Base-by-base conservation (phyloP, 352 stramenopile species). In the Phytophthora pistaciae region DNA sequence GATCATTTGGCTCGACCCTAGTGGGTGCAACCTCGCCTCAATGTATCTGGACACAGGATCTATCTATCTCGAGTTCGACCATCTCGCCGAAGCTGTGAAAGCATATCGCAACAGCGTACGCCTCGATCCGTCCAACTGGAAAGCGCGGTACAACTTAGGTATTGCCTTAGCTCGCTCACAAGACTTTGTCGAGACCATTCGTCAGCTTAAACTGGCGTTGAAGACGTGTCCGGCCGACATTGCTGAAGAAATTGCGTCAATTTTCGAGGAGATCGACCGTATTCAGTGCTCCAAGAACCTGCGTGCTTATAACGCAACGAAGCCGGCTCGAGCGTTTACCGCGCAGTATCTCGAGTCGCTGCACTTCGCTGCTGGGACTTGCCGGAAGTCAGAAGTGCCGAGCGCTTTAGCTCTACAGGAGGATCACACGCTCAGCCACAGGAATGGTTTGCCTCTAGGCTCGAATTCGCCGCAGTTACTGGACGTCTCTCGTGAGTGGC, bases 21-120 rank as follows among this genome's bases (percentile, higher is more conserved):
- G 29, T 31, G 73, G 60, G 7, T 78, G 74, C 16, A 60, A 72
- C 16, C 60, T 89, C 27, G 60, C 74, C 11, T 65, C 61, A 18
- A 53, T 90, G 23, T 85, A 82, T 64, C 70, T 90, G 56, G 87
- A 92, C 29, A 55, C 64, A 36, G 84, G 84, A 6, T 87, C 80
- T 3, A 83, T 90, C 36, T 92, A 90, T 23, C 65, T 92, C 13
- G 66, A 52, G 5, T 88, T 89, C 18, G 67, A 83, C 31, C 73
- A 88, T 56, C 60, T 87, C 8, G 65, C 85, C 5, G 82, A 92
- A 59, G 82, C 84, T n/a, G 70, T 68, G 5, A 82, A 76, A 23
- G 70, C 77, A n/a, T 90, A 82, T 63, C 82, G 77, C 1, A 80
- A 90, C 18, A 76, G 72, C 59, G 67, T 92, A 14, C 75, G 72